A percentile compares a stretch with the other conserved stretches of the same genome.
phyloP scores from a whole-genome alignment of 768 basidiomycete genomes.

The Cystoderma amianthinum region DNA sequence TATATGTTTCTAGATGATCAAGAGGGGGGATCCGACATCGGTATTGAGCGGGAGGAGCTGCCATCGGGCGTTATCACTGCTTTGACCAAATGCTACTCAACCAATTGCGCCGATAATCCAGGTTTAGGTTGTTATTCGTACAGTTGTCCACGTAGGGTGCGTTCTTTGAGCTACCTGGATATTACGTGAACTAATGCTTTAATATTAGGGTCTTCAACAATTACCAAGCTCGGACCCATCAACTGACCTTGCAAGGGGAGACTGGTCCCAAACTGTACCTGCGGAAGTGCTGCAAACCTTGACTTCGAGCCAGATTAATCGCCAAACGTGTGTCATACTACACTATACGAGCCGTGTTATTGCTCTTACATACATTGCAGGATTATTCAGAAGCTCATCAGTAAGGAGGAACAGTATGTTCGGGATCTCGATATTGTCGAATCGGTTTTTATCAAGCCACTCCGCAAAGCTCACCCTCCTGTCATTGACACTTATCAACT shows the following conservation, averaged over 20 bases:
- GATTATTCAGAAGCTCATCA: conserved; percentile 85
- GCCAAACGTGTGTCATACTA: conserved; percentile 52
- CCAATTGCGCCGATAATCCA: conserved; percentile 72
- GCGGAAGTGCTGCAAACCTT: conserved; percentile 36
- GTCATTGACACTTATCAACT: conserved; percentile 49
- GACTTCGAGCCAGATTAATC: conserved; percentile 70
- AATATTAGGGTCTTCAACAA: conserved; percentile 16
- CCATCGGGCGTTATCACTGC: conserved; percentile 87
- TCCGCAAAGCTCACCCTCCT: conserved; percentile 35
- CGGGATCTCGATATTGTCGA: conserved; percentile 84
- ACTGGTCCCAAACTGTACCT: conserved; percentile 31
- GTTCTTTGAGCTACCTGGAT: not conserved
- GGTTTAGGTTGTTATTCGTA: conserved; percentile 65
- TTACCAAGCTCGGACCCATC: conserved; percentile 19
- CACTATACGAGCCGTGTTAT: conserved; percentile 1
- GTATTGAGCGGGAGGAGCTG: conserved; percentile 55
- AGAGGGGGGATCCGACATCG: conserved; percentile 51
- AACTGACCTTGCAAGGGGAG: conserved; percentile 40
- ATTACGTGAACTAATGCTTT: not conserved
- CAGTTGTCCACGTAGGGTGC: conserved; percentile 68
- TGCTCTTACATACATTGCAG: conserved; percentile 15
- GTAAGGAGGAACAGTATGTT: conserved; percentile 85
- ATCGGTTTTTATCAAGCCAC: conserved; percentile 47
- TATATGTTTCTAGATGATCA: conserved; percentile 91
- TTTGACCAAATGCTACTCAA: conserved; percentile 84